These are phyloP conservation scores for Citrullus colocynthis DNA, from an alignment of 306 rosid species.

Conservation along the genomic window DNA sequence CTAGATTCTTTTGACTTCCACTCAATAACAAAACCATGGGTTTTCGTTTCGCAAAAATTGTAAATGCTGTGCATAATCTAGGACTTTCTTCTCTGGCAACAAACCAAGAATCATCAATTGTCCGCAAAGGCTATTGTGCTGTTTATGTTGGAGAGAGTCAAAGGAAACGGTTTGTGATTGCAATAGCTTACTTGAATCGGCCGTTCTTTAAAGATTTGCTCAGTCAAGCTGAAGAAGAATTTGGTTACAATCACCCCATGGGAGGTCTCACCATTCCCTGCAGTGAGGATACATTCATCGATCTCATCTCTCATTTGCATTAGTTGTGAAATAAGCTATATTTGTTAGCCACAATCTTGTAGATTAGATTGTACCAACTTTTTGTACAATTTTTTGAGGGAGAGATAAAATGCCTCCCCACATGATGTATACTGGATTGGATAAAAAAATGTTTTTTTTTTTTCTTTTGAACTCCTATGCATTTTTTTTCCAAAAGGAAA, in stretches of 20 bases:
- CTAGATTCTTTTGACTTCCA: not conserved
- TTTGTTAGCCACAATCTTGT: not conserved
- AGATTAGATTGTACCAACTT: not conserved
- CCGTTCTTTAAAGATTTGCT: not conserved
- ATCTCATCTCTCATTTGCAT: not conserved
- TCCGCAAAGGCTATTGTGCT: not conserved
- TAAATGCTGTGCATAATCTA: not conserved
- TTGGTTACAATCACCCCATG: not conserved
- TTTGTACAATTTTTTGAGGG: not conserved
- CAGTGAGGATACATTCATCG: not conserved
- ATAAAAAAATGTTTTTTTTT: not conserved
- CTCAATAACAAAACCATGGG: not conserved
- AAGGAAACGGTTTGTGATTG: conserved; percentile 2
- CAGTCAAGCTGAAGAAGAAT: not conserved
- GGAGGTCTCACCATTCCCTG: conserved; percentile 4
- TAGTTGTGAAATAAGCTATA: not conserved
- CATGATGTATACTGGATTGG: not conserved
- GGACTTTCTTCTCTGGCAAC: conserved; percentile 2
- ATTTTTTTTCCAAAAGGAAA: not conserved
- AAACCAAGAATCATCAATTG: not conserved
- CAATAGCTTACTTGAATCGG: not conserved
- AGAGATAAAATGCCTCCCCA: conserved; percentile 2
- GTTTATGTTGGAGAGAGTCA: not conserved
- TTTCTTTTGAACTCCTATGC: not conserved
- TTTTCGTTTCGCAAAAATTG: not conserved